Conservation (phyloP, 768 basidiomycete genomes). For the Lyophyllum shimeji region DNA sequence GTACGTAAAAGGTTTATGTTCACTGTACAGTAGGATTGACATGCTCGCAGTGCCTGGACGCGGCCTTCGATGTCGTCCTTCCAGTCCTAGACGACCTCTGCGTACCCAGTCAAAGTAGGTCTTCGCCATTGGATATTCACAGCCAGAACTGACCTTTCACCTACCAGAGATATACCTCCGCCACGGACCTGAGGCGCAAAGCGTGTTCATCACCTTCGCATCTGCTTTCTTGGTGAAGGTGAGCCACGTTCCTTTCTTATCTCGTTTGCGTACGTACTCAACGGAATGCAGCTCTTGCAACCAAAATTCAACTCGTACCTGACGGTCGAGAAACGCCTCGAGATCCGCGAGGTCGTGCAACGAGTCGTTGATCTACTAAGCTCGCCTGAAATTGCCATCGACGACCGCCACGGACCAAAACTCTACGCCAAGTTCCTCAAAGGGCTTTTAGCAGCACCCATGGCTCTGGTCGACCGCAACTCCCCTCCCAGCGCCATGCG, state of each 20-base stretch:
- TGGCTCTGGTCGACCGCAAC: conserved; percentile 34
- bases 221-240: conserved; percentile 84
- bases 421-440: conserved; percentile 79
- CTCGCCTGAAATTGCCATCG: conserved; percentile 71
- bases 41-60: conserved; percentile 54
- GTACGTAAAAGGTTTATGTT: conserved; percentile 39
- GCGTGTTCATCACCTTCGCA: conserved; percentile 79
- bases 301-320: conserved; percentile 70
- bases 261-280: neutral
- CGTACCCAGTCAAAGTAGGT: conserved; percentile 53
- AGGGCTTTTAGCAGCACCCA: conserved; percentile 64
- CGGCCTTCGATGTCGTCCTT: conserved; percentile 65
- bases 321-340: conserved; percentile 52
- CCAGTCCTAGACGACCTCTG: conserved; percentile 61
- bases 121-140: neutral
- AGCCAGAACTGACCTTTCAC: conserved; percentile 2
- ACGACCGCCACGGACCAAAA: conserved; percentile 79
- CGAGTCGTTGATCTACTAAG: conserved; percentile 66
- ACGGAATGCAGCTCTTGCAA: conserved; percentile 62
- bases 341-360: conserved; percentile 65
- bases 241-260: conserved; percentile 10
- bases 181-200: conserved; percentile 79
- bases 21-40: conserved; percentile 3
- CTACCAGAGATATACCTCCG: conserved; percentile 53
- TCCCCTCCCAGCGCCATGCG: conserved; percentile 13